A percentile compares a stretch with the other conserved stretches of the same genome.
Evolutionary conservation across 371 early-diverging fungal genomes (phyloP).

Genomic region (Zancudomyces culisetae): DNA sequence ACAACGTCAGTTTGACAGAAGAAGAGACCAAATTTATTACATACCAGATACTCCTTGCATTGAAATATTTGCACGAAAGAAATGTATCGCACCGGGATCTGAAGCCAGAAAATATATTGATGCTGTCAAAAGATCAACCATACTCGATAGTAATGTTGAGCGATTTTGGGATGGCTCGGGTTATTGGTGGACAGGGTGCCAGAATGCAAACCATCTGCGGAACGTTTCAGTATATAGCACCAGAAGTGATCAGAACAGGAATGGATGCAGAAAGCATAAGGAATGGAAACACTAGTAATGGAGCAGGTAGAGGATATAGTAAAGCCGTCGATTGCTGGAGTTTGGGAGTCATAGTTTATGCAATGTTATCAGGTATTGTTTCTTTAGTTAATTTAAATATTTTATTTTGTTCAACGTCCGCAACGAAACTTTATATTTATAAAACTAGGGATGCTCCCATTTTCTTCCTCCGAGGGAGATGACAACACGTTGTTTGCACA

Average conservation of each 20-base stretch:
- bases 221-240: slow-evolving; percentile 35
- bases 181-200: slow-evolving; percentile 11
- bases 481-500: slow-evolving; percentile 19
- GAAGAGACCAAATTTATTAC: slow-evolving; percentile 27
- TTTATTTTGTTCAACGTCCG: not conserved
- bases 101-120: slow-evolving; percentile 37
- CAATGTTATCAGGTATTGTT: slow-evolving; percentile 25
- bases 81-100: slow-evolving; percentile 32
- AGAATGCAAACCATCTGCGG: slow-evolving; percentile 38
- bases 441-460: slow-evolving; percentile 13
- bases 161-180: slow-evolving; percentile 43
- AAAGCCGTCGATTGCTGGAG: slow-evolving; percentile 38
- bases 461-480: slow-evolving; percentile 19
- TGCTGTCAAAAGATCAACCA: slow-evolving; percentile 14
- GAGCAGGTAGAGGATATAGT: slow-evolving; percentile 23
- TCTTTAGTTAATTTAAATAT: not conserved
- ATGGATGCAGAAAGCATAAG: too few relatives aligned
- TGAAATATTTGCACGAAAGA: slow-evolving; percentile 29
- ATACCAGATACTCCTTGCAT: slow-evolving; percentile 30
- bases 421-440: not conserved
- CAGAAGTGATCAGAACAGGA: slow-evolving; percentile 28
- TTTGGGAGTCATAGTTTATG: slow-evolving; percentile 33
- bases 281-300: slow-evolving; percentile 13
- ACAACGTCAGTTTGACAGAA: slow-evolving; percentile 23
- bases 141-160: slow-evolving; percentile 30